phyloP scores from a whole-genome alignment of 768 basidiomycete genomes.

The Coprinopsis cinerea region DNA sequence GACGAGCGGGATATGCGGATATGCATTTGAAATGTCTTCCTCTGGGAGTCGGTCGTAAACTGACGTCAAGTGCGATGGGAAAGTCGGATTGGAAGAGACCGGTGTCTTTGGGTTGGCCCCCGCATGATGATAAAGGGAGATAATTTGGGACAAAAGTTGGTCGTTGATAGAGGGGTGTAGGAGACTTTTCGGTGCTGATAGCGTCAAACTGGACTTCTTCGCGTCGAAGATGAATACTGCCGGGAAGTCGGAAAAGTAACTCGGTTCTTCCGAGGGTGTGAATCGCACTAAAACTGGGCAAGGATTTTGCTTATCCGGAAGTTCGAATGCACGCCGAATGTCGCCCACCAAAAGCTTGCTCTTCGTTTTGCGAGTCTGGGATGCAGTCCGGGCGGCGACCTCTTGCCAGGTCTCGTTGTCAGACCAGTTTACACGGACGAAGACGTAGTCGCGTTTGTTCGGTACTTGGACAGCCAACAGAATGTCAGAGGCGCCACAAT shows the following conservation, averaged over 20 bases:
- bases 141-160: conserved; percentile 24
- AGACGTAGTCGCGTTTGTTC: conserved; percentile 5
- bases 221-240: conserved; percentile 16
- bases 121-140: conserved; percentile 15
- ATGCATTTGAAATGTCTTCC: conserved; percentile 16
- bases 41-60: conserved; percentile 20
- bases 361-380: conserved; percentile 1
- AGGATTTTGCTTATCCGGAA: conserved; percentile 21
- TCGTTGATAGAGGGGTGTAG: conserved; percentile 21
- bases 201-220: conserved; percentile 8
- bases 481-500: conserved; percentile 25
- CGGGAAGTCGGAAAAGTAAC: conserved; percentile 13
- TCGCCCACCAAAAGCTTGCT: conserved; percentile 8
- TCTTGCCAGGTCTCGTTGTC: conserved; percentile 19
- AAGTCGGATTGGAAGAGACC: conserved; percentile 8
- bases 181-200: conserved; percentile 13
- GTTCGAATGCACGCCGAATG: conserved; percentile 18
- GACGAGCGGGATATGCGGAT: conserved; percentile 19
- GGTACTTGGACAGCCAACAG: conserved; percentile 19
- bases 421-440: conserved; percentile 22
- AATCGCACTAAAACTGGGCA: conserved; percentile 22
- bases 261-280: conserved; percentile 8
- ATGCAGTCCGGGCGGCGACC: conserved; percentile 10
- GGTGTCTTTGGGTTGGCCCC: conserved; percentile 10
- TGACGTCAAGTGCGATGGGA: conserved; percentile 22